These are phyloP conservation scores for Cyclostephanos tholiformis DNA, from an alignment of 108 stramenopile species.

Conservation along the genomic window DNA sequence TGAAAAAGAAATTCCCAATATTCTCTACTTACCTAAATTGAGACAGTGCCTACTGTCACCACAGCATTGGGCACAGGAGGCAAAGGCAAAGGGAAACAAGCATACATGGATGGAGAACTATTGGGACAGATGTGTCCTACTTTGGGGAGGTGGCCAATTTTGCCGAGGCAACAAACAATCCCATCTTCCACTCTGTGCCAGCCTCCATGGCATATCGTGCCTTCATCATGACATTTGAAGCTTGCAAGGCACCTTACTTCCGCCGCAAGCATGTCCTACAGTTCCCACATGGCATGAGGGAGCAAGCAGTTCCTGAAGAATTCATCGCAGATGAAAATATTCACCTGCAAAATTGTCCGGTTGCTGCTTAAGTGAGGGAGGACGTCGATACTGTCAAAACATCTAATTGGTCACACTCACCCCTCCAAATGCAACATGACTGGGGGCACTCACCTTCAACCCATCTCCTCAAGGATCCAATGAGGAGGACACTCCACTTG, in stretches of 20 bases:
- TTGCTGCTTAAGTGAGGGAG: too few relatives aligned
- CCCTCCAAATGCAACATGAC: neutral
- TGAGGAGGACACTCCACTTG: neutral
- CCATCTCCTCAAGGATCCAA: neutral
- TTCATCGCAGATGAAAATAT: neutral
- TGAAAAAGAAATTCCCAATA: constrained; percentile 33
- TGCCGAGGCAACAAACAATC: neutral
- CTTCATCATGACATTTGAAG: neutral
- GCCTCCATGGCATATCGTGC: neutral
- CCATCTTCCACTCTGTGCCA: neutral
- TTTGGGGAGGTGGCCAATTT: neutral
- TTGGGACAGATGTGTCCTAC: constrained; percentile 33
- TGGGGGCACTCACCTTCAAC: neutral
- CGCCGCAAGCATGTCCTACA: too few relatives aligned
- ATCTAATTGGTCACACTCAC: too few relatives aligned
- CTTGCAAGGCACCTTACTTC: too few relatives aligned
- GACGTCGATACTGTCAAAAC: neutral
- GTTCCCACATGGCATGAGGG: too few relatives aligned
- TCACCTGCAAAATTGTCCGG: too few relatives aligned
- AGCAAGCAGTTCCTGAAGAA: neutral
- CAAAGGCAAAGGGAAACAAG: too few relatives aligned
- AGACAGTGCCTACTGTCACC: constrained; percentile 38
- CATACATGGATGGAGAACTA: too few relatives aligned
- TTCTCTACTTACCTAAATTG: constrained; percentile 31
- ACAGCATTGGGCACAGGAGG: too few relatives aligned